These are phyloP conservation scores for Scheffersomyces lignosus DNA, from an alignment of 805 yeast species.

Conservation along the genomic window DNA sequence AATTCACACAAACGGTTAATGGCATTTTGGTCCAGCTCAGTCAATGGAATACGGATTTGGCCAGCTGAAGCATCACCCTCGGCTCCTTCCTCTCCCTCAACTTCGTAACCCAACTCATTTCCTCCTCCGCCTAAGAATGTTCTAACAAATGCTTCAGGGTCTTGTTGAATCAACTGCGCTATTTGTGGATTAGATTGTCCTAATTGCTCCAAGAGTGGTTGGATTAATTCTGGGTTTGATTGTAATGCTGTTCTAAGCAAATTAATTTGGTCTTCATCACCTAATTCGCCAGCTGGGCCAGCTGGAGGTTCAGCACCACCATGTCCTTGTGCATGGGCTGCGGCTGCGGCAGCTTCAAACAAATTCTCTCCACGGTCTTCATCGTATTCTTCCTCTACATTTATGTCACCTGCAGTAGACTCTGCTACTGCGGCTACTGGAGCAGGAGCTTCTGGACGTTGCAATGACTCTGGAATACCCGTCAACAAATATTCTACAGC, in stretches of 20 bases:
- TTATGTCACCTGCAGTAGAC: constrained; percentile 12
- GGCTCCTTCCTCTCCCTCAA: constrained; percentile 38
- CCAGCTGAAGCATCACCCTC: constrained; percentile 31
- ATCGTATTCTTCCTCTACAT: constrained; percentile 32
- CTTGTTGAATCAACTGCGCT: constrained; percentile 72
- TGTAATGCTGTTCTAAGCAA: constrained; percentile 74
- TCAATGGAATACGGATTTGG: constrained; percentile 54
- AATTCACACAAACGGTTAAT: constrained; percentile 85
- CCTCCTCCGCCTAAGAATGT: constrained; percentile 64
- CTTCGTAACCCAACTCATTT: constrained; percentile 46
- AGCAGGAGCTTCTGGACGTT: constrained; percentile 27
- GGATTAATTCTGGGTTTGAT: constrained; percentile 85
- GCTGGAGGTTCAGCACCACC: constrained; percentile 18
- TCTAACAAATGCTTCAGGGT: constrained; percentile 88
- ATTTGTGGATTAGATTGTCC: constrained; percentile 82
- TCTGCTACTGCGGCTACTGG: constrained; percentile 16
- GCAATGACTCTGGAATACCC: constrained; percentile 76
- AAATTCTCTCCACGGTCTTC: constrained; percentile 45
- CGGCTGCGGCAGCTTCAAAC: constrained; percentile 46
- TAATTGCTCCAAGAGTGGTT: constrained; percentile 77
- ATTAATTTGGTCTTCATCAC: constrained; percentile 48
- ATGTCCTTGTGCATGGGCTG: constrained; percentile 10
- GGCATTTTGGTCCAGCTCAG: constrained; percentile 87
- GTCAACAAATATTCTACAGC: constrained; percentile 94
- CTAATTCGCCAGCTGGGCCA: constrained; percentile 37